Evolutionary conservation across 176 grass and related monocot species (phyloP).

Genomic region (maize (Zea mays)): DNA sequence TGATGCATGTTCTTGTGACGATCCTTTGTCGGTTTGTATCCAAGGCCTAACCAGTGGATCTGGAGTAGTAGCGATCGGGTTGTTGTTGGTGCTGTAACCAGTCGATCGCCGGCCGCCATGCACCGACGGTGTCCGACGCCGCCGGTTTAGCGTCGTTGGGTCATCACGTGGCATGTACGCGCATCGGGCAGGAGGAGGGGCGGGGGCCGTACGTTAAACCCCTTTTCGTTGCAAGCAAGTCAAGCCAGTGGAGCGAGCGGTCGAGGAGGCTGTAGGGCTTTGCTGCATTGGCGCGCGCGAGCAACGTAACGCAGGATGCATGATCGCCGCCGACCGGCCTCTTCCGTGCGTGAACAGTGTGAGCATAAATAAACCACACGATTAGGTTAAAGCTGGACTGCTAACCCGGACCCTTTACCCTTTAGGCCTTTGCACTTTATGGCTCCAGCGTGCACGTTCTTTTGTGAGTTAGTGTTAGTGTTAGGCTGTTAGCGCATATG

Average conservation of each 20-base stretch:
- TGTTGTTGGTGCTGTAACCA: slow-evolving; percentile 24
- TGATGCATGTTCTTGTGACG: too few relatives aligned
- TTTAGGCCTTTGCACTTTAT: not conserved
- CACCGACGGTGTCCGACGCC: slow-evolving; percentile 11
- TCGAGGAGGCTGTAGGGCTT: not conserved
- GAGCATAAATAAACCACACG: not conserved
- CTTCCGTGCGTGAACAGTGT: slow-evolving; percentile 30
- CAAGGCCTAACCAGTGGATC: too few relatives aligned
- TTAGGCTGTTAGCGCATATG: too few relatives aligned
- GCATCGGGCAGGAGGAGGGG: slow-evolving; percentile 2
- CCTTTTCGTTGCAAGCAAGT: slow-evolving; percentile 38
- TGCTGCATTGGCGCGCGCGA: not conserved
- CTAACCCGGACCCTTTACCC: not conserved
- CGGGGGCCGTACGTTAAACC: not conserved
- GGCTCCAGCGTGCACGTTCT: not conserved
- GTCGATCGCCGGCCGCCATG: slow-evolving; percentile 7
- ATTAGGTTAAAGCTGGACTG: not conserved
- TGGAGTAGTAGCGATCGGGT: too few relatives aligned
- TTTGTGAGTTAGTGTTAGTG: not conserved
- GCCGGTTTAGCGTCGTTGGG: not conserved
- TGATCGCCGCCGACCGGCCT: not conserved
- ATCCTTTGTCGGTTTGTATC: too few relatives aligned
- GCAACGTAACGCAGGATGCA: not conserved
- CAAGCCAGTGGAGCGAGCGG: not conserved
- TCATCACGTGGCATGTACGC: not conserved